Conservation (phyloP, 208 protist genomes). For the Trypanosoma grayi region DNA sequence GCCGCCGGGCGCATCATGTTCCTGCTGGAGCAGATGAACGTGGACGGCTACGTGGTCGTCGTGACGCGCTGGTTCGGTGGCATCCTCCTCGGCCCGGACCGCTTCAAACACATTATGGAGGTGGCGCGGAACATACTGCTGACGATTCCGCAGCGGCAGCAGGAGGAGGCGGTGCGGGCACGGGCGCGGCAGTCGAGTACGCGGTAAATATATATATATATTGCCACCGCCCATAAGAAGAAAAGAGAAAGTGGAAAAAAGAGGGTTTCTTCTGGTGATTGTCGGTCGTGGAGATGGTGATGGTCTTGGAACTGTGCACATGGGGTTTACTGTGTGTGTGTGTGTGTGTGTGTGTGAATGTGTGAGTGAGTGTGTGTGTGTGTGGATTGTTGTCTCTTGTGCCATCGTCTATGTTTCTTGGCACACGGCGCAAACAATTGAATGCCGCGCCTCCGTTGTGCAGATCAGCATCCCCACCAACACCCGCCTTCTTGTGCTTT, state of each 20-base stretch:
- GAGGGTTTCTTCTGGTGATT: not conserved
- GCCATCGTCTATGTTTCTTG: too few species aligned
- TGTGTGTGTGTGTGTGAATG: not conserved
- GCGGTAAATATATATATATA: too few species aligned
- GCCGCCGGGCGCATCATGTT: slow-evolving; percentile 84
- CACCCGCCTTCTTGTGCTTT: too few species aligned
- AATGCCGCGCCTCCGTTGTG: too few species aligned
- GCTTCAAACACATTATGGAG: slow-evolving; percentile 93
- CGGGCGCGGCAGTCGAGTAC: not conserved
- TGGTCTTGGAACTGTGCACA: too few species aligned
- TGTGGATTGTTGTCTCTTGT: too few species aligned
- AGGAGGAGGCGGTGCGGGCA: not conserved
- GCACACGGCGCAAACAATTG: too few species aligned
- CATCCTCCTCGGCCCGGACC: slow-evolving; percentile 91
- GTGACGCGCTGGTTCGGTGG: slow-evolving; percentile 97
- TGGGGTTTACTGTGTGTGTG: not conserved
- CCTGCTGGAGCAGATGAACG: slow-evolving; percentile 76
- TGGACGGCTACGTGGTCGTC: slow-evolving; percentile 84
- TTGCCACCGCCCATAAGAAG: too few species aligned
- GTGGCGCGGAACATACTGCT: slow-evolving; percentile 65
- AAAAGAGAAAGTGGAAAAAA: not conserved
- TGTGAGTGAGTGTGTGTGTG: too few species aligned
- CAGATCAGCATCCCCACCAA: too few species aligned
- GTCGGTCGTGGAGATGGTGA: too few species aligned
- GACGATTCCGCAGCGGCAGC: slow-evolving; percentile 62